Evolutionary conservation across 495 filamentous ascomycete genomes (phyloP).

Genomic region (Penicillium salamii): DNA sequence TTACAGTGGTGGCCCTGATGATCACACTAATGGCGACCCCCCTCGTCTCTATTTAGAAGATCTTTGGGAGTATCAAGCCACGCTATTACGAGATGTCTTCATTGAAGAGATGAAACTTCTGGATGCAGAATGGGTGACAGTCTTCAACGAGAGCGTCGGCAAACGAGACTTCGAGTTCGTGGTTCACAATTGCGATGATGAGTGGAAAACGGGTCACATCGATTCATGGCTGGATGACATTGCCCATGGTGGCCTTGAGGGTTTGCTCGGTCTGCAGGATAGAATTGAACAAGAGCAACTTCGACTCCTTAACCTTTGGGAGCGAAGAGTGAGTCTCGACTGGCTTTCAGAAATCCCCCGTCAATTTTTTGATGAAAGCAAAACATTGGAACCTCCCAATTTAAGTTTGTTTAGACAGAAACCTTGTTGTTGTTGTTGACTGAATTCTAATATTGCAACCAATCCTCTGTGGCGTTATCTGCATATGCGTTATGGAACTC

Average conservation of each 20-base stretch:
- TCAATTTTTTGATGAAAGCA: too few relatives aligned
- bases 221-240: constrained; percentile 7
- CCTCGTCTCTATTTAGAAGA: constrained; percentile 24
- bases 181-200: constrained; percentile 18
- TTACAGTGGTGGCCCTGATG: background rate
- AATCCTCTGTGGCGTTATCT: too few relatives aligned
- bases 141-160: constrained; percentile 5
- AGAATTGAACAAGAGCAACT: too few relatives aligned
- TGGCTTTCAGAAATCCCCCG: too few relatives aligned
- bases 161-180: constrained; percentile 14
- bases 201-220: constrained; percentile 10
- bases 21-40: constrained; percentile 27
- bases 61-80: constrained; percentile 29
- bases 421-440: too few relatives aligned
- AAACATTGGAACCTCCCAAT: too few relatives aligned
- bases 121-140: constrained; percentile 19
- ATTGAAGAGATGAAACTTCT: constrained; percentile 27
- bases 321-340: too few relatives aligned
- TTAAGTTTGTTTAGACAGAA: too few relatives aligned
- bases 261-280: background rate
- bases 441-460: too few relatives aligned
- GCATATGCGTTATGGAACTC: too few relatives aligned
- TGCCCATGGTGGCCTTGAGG: background rate
- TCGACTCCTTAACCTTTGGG: too few relatives aligned
- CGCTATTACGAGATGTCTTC: constrained; percentile 28